Evolutionary conservation across 106 monocot species (phyloP).

Genomic region (Allium fistulosum): DNA sequence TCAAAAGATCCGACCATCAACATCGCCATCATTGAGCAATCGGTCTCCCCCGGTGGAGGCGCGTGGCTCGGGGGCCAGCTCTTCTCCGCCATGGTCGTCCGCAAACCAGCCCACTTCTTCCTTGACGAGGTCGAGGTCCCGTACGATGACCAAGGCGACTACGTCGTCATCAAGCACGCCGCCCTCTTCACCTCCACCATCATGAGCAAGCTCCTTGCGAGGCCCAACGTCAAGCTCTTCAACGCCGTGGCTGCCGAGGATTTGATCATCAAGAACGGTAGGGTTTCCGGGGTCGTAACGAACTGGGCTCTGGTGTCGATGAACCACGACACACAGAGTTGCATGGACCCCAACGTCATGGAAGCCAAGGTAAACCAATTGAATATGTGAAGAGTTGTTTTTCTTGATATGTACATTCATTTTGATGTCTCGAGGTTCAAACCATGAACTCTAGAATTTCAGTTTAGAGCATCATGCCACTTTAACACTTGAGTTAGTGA

Average conservation of each 20-base stretch:
- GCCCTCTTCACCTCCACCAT: constrained; percentile 92
- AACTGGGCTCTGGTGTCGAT: constrained; percentile 95
- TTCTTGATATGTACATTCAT: too few relatives aligned
- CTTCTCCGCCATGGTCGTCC: constrained; percentile 97
- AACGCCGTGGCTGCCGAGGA: constrained; percentile 95
- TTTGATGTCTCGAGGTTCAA: too few relatives aligned
- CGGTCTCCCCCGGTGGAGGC: constrained; percentile 94
- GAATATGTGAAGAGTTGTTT: too few relatives aligned
- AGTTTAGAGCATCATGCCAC: too few relatives aligned
- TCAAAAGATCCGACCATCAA: constrained; percentile 65
- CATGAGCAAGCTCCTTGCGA: constrained; percentile 65
- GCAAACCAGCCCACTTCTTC: constrained; percentile 91
- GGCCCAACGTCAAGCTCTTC: constrained; percentile 97
- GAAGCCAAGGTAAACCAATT: constrained; percentile 40
- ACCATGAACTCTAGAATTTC: too few relatives aligned
- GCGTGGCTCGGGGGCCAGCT: constrained; percentile 99
- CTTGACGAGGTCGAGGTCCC: constrained; percentile 71
- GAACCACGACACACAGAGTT: constrained; percentile 97
- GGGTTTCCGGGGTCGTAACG: constrained; percentile 85
- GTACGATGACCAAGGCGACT: constrained; percentile 70
- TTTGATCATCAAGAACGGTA: constrained; percentile 73
- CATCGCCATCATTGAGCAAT: constrained; percentile 83
- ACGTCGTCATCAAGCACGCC: constrained; percentile 89
- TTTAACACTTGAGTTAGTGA: too few relatives aligned
- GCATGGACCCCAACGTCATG: constrained; percentile 98